Evolutionary conservation across 2,329 filamentous ascomycete genomes (phyloP).

Genomic region (Aspergillus sojae): DNA sequence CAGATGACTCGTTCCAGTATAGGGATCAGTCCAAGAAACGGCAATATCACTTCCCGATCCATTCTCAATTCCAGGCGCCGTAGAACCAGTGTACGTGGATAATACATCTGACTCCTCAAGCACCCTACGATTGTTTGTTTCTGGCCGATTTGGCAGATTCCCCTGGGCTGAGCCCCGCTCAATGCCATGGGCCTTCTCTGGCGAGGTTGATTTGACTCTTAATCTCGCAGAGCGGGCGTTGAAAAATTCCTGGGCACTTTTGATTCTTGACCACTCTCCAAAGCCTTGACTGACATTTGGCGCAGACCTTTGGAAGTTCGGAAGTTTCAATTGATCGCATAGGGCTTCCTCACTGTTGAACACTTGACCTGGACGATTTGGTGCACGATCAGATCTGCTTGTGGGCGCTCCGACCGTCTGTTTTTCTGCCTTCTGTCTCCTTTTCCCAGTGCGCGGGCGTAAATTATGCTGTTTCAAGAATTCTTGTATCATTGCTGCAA

Average conservation of each 20-base stretch:
- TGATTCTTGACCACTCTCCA: conserved; percentile 45
- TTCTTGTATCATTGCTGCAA: conserved; percentile 69
- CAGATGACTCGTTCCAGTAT: conserved; percentile 46
- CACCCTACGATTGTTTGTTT: conserved; percentile 6
- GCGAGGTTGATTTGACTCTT: not conserved
- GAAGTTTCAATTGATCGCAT: conserved; percentile 31
- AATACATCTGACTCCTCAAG: not conserved
- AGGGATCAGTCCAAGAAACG: conserved; percentile 62
- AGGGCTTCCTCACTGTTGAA: conserved; percentile 30
- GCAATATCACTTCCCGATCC: conserved; percentile 19
- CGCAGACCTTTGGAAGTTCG: conserved; percentile 24
- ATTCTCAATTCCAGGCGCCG: not conserved
- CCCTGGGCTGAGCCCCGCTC: not conserved
- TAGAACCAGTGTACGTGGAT: not conserved
- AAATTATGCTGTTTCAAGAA: conserved; percentile 77
- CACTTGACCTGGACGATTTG: not conserved
- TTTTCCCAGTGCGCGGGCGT: conserved; percentile 50
- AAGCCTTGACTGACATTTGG: conserved; percentile 29
- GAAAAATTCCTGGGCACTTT: conserved; percentile 32
- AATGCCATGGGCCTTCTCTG: conserved; percentile 1
- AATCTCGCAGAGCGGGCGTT: not conserved
- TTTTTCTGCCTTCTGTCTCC: conserved; percentile 18
- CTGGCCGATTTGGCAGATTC: not conserved
- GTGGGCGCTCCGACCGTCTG: not conserved
- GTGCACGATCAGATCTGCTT: not conserved